Percentiles rank a stretch among this genome's conserved stretches.
Evolutionary conservation across 164 flowering plant species (phyloP).

Genomic region (Litsea cubeba): DNA sequence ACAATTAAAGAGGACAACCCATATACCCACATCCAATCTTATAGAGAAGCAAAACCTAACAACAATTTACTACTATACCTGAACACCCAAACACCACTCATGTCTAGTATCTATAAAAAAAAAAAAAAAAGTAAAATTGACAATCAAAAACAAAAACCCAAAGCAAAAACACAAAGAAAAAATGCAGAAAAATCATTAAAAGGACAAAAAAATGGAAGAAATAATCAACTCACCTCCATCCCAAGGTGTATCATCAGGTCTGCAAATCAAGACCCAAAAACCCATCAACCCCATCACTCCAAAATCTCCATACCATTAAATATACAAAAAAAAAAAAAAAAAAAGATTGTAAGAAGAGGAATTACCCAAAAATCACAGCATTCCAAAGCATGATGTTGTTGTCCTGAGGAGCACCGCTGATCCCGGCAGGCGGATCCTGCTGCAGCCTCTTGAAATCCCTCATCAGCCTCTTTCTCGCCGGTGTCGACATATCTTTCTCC

Average conservation of each 20-base stretch:
- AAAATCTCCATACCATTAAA: background rate
- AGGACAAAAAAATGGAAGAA: background rate
- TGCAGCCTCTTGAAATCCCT: conserved; percentile 75
- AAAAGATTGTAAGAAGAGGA: background rate
- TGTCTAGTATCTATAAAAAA: too few species aligned
- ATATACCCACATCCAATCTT: too few species aligned
- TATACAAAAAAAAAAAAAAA: background rate
- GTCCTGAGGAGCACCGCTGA: conserved; percentile 71
- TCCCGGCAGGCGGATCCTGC: conserved; percentile 71
- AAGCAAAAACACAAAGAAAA: background rate
- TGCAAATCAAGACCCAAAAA: conserved; percentile 26
- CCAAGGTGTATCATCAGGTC: conserved; percentile 85
- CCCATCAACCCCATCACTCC: background rate
- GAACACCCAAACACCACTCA: too few species aligned
- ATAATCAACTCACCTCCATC: conserved; percentile 53
- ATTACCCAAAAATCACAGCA: conserved; percentile 72
- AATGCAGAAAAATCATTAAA: background rate
- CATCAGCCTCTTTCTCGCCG: conserved; percentile 67
- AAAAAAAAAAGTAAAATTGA: too few species aligned
- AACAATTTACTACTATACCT: too few species aligned
- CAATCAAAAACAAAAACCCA: background rate
- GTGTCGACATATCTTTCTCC: conserved; percentile 48
- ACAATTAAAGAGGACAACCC: too few species aligned
- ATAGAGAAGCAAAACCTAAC: too few species aligned
- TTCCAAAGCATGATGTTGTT: conserved; percentile 73